phyloP scores from a whole-genome alignment of 2,329 filamentous ascomycete genomes.

The Sporothrix euskadiensis region DNA sequence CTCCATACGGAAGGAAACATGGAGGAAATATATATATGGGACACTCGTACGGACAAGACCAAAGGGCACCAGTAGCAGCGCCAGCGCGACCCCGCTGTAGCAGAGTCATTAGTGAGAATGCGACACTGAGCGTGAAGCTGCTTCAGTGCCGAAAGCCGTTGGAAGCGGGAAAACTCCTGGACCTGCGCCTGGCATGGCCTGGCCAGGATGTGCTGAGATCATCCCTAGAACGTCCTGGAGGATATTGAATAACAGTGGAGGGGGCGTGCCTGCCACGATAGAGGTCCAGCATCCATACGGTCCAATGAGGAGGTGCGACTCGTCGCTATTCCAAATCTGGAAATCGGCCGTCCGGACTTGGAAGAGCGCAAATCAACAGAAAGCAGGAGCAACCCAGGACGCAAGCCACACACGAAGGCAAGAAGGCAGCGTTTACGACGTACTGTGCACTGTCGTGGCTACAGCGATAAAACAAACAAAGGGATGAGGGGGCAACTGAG shows the following conservation, averaged over 20 bases:
- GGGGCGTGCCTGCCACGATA: not conserved
- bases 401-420: not conserved
- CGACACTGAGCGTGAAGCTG: not conserved
- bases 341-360: slow-evolving; percentile 6
- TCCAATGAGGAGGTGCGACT: not conserved
- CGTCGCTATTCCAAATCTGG: not conserved
- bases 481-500: not conserved
- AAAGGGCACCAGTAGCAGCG: not conserved
- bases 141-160: not conserved
- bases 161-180: not conserved
- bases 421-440: not conserved
- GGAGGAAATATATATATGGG: not conserved
- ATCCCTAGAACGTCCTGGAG: no score
- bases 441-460: not conserved
- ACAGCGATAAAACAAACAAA: not conserved
- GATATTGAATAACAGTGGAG: not conserved
- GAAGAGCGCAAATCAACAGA: not conserved
- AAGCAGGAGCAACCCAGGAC: not conserved
- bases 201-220: no score
- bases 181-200: no score
- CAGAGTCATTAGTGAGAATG: slow-evolving; percentile 12
- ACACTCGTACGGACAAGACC: not conserved
- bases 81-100: slow-evolving; percentile 18
- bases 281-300: not conserved
- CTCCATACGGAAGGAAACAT: not conserved